Evolutionary conservation across 768 basidiomycete species (phyloP), one percentile per base, ranked within the genome.

Genomic region (Aureoboletus auriporus): DNA sequence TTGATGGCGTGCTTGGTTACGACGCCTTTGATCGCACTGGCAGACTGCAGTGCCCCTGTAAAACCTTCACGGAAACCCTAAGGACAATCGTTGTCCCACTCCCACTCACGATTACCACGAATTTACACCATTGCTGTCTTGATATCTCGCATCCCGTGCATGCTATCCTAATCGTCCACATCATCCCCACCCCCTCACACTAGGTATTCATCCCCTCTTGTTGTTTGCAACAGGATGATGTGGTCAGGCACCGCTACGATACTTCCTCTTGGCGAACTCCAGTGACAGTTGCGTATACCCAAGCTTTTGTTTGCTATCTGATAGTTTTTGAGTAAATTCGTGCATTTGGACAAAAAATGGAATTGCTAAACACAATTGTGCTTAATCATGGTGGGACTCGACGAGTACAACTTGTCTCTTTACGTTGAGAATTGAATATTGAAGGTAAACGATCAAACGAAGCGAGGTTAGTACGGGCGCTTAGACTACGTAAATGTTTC

Each of bases 51-150:
- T 34, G 29, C 42, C 45, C 36, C 35, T 11, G 33, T 33, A 33
- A 50, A 42, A 36, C 39, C 44, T 46, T 44, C 49, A 41, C 31
- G 43, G 37, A 47, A 49, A 46, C 42, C 36, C 42, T 31, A 34
- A 14, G 51, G 37, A 42, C 17, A 14, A 9, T 34, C 41, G 37
- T 29, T 16, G 38, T 39, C 31, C 44, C 47, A 42, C 45, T 60
- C 55, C 46, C 47, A 41, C 45, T 63, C 54, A 54, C 44, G 54
- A 47, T 36, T 42, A 44, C 56, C 50, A 52, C 42, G 52, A 37
- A 62, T 62, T 63, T 62, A 62, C 44, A 41, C 45, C 45, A 29
- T 39, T 53, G 62, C 62, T 64, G 51, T 65, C 51, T 58, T 60
- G 60, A 55, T 58, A 53, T 63, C 58, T 55, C 46, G 44, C 53